These are phyloP conservation scores for Harrya chromipes DNA, from an alignment of 768 basidiomycete species.

Conservation along the genomic window DNA sequence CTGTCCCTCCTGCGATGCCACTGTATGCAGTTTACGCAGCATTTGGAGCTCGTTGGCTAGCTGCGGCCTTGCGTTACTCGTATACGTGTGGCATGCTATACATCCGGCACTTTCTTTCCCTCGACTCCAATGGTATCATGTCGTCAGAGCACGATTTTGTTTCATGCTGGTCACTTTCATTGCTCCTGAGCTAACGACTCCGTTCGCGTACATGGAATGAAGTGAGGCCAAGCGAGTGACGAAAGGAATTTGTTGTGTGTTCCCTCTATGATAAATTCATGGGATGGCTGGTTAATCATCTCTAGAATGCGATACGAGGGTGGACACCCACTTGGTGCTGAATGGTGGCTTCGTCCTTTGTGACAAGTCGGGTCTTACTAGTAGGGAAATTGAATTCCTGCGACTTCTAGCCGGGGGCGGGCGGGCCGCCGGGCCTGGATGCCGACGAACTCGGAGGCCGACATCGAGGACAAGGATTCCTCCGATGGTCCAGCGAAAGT, in stretches of 20 bases:
- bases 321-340: neutral
- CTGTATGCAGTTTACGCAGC: neutral
- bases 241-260: neutral
- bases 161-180: neutral
- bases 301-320: too few species aligned
- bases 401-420: too few species aligned
- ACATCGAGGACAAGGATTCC: neutral
- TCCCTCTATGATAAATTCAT: too few species aligned
- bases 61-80: neutral
- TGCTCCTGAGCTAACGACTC: neutral
- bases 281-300: too few species aligned
- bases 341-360: neutral
- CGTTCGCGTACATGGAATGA: neutral
- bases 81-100: neutral
- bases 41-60: neutral
- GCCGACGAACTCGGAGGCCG: neutral
- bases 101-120: neutral
- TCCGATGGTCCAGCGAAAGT: neutral
- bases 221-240: neutral
- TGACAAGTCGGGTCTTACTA: neutral
- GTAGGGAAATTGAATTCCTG: neutral
- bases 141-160: neutral
- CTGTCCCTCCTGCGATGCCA: neutral
- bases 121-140: neutral
- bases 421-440: too few species aligned